These are phyloP conservation scores for Guyanaporus albipodus DNA, from an alignment of 768 basidiomycete species.

Conservation along the genomic window DNA sequence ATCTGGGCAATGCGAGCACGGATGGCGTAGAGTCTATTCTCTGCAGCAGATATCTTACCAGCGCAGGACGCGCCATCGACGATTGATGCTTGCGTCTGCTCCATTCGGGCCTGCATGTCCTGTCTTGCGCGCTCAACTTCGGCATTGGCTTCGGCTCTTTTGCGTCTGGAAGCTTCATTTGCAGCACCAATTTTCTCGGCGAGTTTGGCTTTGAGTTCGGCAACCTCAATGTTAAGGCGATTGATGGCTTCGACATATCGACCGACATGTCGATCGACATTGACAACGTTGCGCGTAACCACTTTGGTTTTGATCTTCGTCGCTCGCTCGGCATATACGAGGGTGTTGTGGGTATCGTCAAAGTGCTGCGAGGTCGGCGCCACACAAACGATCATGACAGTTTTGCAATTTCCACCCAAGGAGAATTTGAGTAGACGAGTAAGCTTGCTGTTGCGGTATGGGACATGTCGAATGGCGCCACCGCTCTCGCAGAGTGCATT, in stretches of 20 bases:
- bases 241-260: conserved; percentile 95
- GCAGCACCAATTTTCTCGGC: conserved; percentile 65
- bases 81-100: conserved; percentile 68
- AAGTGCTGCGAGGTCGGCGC: conserved; percentile 94
- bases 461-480: conserved; percentile 82
- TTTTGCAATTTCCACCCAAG: conserved; percentile 97
- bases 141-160: conserved; percentile 61
- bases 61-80: conserved; percentile 71
- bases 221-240: conserved; percentile 77
- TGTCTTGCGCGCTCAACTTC: conserved; percentile 72
- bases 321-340: conserved; percentile 95
- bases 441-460: conserved; percentile 97
- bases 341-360: conserved; percentile 98
- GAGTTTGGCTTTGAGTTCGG: conserved; percentile 81
- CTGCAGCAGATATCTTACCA: conserved; percentile 68
- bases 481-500: conserved; percentile 97
- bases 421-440: conserved; percentile 97
- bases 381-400: conserved; percentile 98
- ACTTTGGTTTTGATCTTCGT: conserved; percentile 99
- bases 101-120: conserved; percentile 68
- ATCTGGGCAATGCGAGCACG: conserved; percentile 59
- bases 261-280: conserved; percentile 91
- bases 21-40: conserved; percentile 62
- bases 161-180: conserved; percentile 59
- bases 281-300: conserved; percentile 90